A percentile compares a stretch with the other conserved stretches of the same genome.
Conservation (phyloP, 768 basidiomycete species). For the Mycena latifolia region DNA sequence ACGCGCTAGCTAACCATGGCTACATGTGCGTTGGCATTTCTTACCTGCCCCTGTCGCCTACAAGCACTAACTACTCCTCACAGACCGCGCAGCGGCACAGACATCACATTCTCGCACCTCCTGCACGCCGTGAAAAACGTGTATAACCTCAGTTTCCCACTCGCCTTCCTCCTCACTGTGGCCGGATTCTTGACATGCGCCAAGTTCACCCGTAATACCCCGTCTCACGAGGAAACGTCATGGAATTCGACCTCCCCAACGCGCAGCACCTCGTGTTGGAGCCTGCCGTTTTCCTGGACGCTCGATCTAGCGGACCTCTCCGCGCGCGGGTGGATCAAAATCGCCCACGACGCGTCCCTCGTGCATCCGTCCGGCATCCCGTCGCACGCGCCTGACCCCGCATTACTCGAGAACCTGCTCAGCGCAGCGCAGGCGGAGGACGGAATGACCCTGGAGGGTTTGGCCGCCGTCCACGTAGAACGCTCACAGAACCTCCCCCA, state of each 20-base stretch:
- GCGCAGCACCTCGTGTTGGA: too few species aligned
- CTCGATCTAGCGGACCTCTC: constrained; percentile 68
- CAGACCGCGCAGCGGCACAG: constrained; percentile 65
- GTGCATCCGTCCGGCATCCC: constrained; percentile 58
- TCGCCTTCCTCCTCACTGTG: constrained; percentile 67
- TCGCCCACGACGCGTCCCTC: constrained; percentile 77
- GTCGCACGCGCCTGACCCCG: constrained; percentile 59
- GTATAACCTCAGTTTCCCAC: constrained; percentile 71
- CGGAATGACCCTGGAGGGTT: constrained; percentile 59
- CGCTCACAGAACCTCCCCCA: constrained; percentile 50
- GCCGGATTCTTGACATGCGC: constrained; percentile 63
- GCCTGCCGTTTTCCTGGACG: constrained; percentile 34
- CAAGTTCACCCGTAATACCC: constrained; percentile 41
- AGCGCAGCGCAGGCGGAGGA: constrained; percentile 36
- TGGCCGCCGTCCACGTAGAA: constrained; percentile 63
- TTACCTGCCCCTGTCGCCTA: neutral
- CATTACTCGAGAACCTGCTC: constrained; percentile 46
- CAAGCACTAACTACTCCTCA: neutral
- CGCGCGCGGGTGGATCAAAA: constrained; percentile 59
- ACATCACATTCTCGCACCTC: constrained; percentile 63
- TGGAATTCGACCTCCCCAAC: too few species aligned
- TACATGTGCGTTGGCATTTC: constrained; percentile 56
- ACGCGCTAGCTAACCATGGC: constrained; percentile 68
- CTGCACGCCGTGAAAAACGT: constrained; percentile 64
- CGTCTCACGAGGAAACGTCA: too few species aligned